Evolutionary conservation across 805 yeast species (phyloP), one percentile per base, ranked within the genome.

Genomic region (Metschnikowia vanudenii): DNA sequence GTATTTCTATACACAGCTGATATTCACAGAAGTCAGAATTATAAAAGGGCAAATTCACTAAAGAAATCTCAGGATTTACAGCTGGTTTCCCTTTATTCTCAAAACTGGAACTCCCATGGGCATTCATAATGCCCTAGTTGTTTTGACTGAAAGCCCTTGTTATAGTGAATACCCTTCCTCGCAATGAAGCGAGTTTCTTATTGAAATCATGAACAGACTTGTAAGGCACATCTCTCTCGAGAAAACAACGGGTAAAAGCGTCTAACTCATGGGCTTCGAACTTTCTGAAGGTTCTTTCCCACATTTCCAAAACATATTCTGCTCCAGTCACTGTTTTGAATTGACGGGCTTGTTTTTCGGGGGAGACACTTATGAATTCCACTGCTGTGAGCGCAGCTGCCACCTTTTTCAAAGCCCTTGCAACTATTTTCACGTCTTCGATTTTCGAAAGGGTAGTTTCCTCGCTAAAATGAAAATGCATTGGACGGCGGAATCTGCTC

Each of bases 331-430:
- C n/a, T 18, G 26, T 26, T 18, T 33, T 32, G n/a, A 16, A 16
- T 26, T 41, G 39, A 11, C 22, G 33, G n/a, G 44, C 34, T 12
- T 14, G 19, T 28, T 34, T 26, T n/a, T 16, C 39, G 3, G 33
- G 44, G 6, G 33, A 9, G 8, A 34, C 26, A 13, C 34, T 34
- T 7, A 41, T 17, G n/a, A 7, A 33, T 8, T 41, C 39, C 4
- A 41, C 22, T 16, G 10, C n/a, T 14, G 33, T 26, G 28, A 41
- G 31, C 5, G 32, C 14, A 3, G 12, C 17, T 8, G 12, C 16
- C 28, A 41, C 38, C 17, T 34, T 41, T 4, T 41, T 24, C 34
- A 34, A 41, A 13, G 44, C 44, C 20, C 44, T 24, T n/a, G 26
- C 13, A 26, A 41, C 39, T 16, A 41, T 34, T 22, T 41, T 41